Evolutionary conservation across 208 protist genomes (phyloP), one percentile per base, ranked within the genome.

Genomic region (Crithidia mellificae): DNA sequence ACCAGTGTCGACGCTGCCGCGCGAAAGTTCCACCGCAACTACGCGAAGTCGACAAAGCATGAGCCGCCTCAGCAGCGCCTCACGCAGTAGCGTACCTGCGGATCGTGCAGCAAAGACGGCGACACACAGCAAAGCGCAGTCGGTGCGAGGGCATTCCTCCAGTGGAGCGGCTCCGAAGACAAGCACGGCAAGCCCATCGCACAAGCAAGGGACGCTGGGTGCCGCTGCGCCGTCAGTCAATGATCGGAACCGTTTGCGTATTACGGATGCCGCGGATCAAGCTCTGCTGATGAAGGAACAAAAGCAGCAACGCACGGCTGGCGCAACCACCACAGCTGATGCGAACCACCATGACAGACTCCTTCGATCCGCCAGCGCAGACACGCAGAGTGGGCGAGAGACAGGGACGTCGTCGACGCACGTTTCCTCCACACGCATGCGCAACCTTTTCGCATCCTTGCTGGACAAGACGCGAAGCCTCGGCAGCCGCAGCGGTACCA

Each of bases 371-470:
- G 22, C 46, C 9, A 5, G 8, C 2, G 20, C 53, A 19, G 20
- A 58, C 17, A 22, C 52, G 8, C 8, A n/a, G 9, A 36, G 17
- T 24, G 30, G 24, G 30, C 19, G 20, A 7, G 20, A 6, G 11
- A 30, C 53, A 25, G 15, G n/a, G 9, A 50, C 41, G 8, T 59
- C 54, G 1, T 43, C 54, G 11, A n/a, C 58, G 24, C 38, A 30
- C 39, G 15, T 27, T 38, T 54, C 59, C 24, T 46, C 58, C 0
- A 22, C 68, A 1, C 43, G 52, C 24, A 66, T 74, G 39, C 58
- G 59, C 43, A 19, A 50, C 51, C 58, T 74, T 32, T 62, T 74
- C 25, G 50, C 39, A 9, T 51, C 54, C 4, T 3, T 62, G 8
- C 19, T 74, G n/a, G 63, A 51, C 57, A 74, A 41, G 17, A n/a